A percentile compares a stretch with the other conserved stretches of the same genome.
Conservation (phyloP, 306 rosid genomes). For the Psophocarpus tetragonolobus region DNA sequence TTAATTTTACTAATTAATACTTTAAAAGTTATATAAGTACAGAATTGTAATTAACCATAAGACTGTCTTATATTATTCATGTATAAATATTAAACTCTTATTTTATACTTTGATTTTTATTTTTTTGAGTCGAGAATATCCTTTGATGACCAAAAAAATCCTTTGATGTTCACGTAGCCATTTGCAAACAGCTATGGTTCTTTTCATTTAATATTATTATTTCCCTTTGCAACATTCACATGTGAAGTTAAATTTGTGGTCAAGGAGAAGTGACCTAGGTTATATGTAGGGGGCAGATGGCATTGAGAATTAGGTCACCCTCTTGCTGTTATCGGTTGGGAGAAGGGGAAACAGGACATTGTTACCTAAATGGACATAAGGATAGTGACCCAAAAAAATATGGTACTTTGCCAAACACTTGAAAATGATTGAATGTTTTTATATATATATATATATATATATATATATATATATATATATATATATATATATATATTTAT, state of each 20-base stretch:
- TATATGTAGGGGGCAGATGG: constrained; percentile 9
- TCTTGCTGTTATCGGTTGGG: background rate
- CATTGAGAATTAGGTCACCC: constrained; percentile 27
- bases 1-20: too few relatives aligned
- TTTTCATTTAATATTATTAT: background rate
- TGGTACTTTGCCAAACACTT: background rate
- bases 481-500: too few relatives aligned
- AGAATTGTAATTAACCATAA: too few relatives aligned
- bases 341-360: constrained; percentile 26
- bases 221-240: background rate
- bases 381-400: constrained; percentile 34
- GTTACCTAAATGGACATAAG: constrained; percentile 12
- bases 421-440: constrained; percentile 28
- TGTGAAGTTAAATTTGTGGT: constrained; percentile 5
- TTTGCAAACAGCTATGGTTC: background rate
- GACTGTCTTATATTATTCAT: too few relatives aligned
- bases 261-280: background rate
- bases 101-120: background rate
- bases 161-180: background rate
- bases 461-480: too few relatives aligned
- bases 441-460: too few relatives aligned
- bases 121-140: background rate
- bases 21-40: too few relatives aligned
- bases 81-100: too few relatives aligned
- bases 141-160: background rate